Conservation (phyloP, 2,329 filamentous ascomycete genomes). For the Colletotrichum phormii region DNA sequence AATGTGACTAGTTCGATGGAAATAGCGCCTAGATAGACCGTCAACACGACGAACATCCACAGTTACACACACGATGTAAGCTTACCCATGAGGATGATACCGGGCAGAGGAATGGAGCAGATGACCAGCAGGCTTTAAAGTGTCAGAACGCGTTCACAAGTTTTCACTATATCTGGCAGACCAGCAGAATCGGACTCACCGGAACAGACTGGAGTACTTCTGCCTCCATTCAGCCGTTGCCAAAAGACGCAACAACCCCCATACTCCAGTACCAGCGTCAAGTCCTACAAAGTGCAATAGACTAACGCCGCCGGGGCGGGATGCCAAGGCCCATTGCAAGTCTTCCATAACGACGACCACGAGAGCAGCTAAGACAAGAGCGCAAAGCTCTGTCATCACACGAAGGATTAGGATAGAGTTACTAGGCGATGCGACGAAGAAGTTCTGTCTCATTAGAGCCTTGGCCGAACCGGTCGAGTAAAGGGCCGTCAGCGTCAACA, state of each 20-base stretch:
- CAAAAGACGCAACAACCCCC: constrained; percentile 26
- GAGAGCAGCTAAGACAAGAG: constrained; percentile 5
- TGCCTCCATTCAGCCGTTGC: constrained; percentile 30
- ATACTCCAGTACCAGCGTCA: constrained; percentile 27
- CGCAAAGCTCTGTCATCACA: constrained; percentile 31
- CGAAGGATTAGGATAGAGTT: constrained; percentile 28
- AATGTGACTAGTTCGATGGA: constrained; percentile 29
- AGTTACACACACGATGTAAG: not conserved
- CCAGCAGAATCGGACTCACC: not conserved
- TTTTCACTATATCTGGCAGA: not conserved
- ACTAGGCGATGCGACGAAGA: constrained; percentile 22
- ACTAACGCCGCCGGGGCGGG: constrained; percentile 22
- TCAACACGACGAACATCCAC: not conserved
- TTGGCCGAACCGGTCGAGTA: constrained; percentile 34
- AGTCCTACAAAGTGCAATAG: constrained; percentile 31
- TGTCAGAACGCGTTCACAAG: not conserved
- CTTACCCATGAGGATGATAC: constrained; percentile 32
- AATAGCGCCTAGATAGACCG: not conserved
- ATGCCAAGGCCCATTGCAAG: constrained; percentile 32
- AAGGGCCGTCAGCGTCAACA: constrained; percentile 25
- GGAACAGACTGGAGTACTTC: constrained; percentile 31
- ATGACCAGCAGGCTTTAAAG: constrained; percentile 17
- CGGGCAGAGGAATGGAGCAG: constrained; percentile 26
- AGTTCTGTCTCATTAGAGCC: constrained; percentile 24
- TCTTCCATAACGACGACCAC: constrained; percentile 31